Percentiles rank a stretch among this genome's conserved stretches.
phyloP scores from a whole-genome alignment of 2,329 filamentous ascomycete genomes.

The Ophiostoma piceae region DNA sequence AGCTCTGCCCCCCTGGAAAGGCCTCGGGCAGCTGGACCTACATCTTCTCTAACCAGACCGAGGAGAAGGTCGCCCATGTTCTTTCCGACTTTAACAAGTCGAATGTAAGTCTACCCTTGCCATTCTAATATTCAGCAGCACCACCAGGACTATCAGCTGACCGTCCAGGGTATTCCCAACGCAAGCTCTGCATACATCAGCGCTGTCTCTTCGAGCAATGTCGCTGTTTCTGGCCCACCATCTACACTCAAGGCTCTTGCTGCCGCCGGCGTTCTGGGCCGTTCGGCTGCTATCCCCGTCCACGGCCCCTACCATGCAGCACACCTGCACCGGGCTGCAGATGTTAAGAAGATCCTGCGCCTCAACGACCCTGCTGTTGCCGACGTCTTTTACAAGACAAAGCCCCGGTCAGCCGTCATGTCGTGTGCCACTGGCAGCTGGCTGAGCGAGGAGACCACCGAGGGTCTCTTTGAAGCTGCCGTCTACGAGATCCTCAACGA shows the following conservation, averaged over 20 bases:
- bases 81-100: conserved; percentile 54
- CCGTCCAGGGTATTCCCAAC: conserved; percentile 38
- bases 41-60: conserved; percentile 54
- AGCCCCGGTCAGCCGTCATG: conserved; percentile 46
- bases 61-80: conserved; percentile 46
- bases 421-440: conserved; percentile 46
- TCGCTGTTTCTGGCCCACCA: conserved; percentile 53
- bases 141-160: not conserved
- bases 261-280: conserved; percentile 38
- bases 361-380: conserved; percentile 39
- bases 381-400: conserved; percentile 39
- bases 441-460: conserved; percentile 39
- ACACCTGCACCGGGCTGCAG: conserved; percentile 44
- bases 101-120: conserved; percentile 38
- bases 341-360: conserved; percentile 44
- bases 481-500: conserved; percentile 48
- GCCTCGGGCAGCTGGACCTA: conserved; percentile 60
- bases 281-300: conserved; percentile 47
- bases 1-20: conserved; percentile 38
- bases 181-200: conserved; percentile 51
- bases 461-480: conserved; percentile 40
- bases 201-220: conserved; percentile 43
- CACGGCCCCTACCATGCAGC: conserved; percentile 54
- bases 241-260: conserved; percentile 42
- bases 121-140: not conserved